These are phyloP conservation scores for Durusdinium trenchii DNA, from an alignment of 73 alveolate species.

Conservation along the genomic window DNA sequence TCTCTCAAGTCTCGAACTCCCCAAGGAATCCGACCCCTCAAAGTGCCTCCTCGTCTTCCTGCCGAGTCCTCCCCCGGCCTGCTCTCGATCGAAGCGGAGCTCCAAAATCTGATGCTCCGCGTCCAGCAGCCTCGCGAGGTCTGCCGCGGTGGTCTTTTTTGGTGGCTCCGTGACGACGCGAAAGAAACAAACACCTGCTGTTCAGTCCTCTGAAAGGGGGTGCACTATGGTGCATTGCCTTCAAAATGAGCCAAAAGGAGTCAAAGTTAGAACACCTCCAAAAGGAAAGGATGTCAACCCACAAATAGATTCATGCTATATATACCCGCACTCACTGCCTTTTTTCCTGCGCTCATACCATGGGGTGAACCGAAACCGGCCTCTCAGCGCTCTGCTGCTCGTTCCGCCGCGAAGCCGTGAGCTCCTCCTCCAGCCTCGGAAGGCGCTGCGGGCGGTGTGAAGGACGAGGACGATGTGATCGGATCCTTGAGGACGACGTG, in stretches of 20 bases:
- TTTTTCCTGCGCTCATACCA: not conserved
- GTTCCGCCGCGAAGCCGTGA: conserved; percentile 62
- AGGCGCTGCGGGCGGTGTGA: too few species aligned
- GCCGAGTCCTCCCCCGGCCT: conserved; percentile 34
- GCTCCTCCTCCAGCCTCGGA: conserved; percentile 60
- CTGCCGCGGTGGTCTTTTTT: not conserved
- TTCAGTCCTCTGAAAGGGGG: not conserved
- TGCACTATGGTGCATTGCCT: not conserved
- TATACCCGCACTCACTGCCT: not conserved
- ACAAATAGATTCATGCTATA: not conserved
- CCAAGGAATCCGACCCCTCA: too few species aligned
- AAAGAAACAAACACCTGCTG: not conserved
- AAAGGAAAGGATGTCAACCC: not conserved
- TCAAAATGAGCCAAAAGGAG: not conserved
- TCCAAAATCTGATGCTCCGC: conserved; percentile 77
- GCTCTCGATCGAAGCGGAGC: conserved; percentile 89
- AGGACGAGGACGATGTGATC: too few species aligned
- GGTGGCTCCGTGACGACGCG: too few species aligned
- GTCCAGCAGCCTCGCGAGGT: conserved; percentile 30
- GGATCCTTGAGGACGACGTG: too few species aligned
- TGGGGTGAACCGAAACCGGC: not conserved
- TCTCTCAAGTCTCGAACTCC: not conserved
- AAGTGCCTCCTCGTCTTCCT: too few species aligned
- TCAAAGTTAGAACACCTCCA: not conserved
- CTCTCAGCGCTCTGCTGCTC: conserved; percentile 76